Base-by-base conservation (phyloP, 306 rosid species). In the Trifolium subterraneum region DNA sequence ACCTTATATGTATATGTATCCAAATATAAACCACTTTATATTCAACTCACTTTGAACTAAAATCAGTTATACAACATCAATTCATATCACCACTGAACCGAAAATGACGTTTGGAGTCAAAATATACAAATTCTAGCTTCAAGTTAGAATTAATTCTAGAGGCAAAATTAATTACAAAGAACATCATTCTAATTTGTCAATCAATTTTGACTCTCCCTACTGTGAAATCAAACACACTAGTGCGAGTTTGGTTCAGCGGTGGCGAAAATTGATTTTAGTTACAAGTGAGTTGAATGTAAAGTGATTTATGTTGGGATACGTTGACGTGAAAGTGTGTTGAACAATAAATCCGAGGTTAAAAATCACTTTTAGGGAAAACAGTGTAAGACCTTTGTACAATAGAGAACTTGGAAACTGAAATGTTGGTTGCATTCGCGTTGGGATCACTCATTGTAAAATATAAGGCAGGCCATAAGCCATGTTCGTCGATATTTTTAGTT, bases 361-460 rank as follows among this genome's bases (percentile, higher is more conserved):
- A 8, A 1, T 15, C 9, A 56, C 5, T 31, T 60, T 60, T 15
- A 11, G 22, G 15, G 41, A 42, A 22, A 27, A 6, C 3, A 7
- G 10, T 29, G 65, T 29, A 29, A 60, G 15, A 20, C 10, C 60
- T 54, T 19, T 16, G 29, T 54, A 54, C 12, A 54, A 54, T 8
- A 48, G 41, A 22, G 45, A 66, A 48, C 56, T 36, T 70, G 6
- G 64, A 63, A 25, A 70, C 14, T 51, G 50, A 78, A 48, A 20
- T 70, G 10, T 5, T 55, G 42, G 62, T 44, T 48, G 39, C 6
- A 15, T 60, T 69, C 50, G 62, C 33, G 60, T 68, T 51, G 64
- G 45, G 61, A 68, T 74, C 41, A 4, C 51, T 68, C n/a, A 10
- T n/a, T 16, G 56, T 20, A 39, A 51, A 61, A 12, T 39, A 20